A percentile compares a stretch with the other conserved stretches of the same genome.
phyloP scores from a whole-genome alignment of 2,329 filamentous ascomycete genomes.

The Colletotrichum echinochloae region DNA sequence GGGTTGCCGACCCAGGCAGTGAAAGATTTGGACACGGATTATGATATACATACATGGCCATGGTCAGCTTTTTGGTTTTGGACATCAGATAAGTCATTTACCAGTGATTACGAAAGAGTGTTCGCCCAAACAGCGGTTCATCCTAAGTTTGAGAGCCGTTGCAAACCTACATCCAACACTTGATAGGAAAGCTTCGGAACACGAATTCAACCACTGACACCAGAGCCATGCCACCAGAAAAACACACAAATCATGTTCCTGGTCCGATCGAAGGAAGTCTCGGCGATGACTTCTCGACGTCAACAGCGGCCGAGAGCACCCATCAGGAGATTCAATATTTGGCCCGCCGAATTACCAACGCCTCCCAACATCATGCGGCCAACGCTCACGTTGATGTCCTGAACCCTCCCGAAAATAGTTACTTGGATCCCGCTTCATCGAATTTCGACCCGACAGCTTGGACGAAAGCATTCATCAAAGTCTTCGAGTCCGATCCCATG shows the following conservation, averaged over 20 bases:
- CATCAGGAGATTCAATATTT: slow-evolving; percentile 18
- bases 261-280: not conserved
- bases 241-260: too few species aligned
- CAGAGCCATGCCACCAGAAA: not conserved
- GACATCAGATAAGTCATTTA: not conserved
- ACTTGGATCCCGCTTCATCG: slow-evolving; percentile 45
- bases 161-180: not conserved
- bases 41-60: not conserved
- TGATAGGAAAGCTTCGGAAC: not conserved
- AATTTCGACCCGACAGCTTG: slow-evolving; percentile 46
- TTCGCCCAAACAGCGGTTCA: not conserved
- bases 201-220: not conserved
- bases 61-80: too few species aligned
- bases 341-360: slow-evolving; percentile 30
- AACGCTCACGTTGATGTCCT: slow-evolving; percentile 26
- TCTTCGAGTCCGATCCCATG: slow-evolving; percentile 45
- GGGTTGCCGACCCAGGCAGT: not conserved
- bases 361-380: slow-evolving; percentile 9
- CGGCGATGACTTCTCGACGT: not conserved
- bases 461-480: slow-evolving; percentile 45
- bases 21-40: too few species aligned
- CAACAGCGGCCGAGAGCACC: slow-evolving; percentile 5
- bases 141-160: not conserved
- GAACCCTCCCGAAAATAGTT: slow-evolving; percentile 33
- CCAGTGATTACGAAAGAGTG: too few species aligned